Percentiles rank a stretch among this genome's conserved stretches.
phyloP scores from a whole-genome alignment of 305 asterid genomes.

The Petunia hybrid region DNA sequence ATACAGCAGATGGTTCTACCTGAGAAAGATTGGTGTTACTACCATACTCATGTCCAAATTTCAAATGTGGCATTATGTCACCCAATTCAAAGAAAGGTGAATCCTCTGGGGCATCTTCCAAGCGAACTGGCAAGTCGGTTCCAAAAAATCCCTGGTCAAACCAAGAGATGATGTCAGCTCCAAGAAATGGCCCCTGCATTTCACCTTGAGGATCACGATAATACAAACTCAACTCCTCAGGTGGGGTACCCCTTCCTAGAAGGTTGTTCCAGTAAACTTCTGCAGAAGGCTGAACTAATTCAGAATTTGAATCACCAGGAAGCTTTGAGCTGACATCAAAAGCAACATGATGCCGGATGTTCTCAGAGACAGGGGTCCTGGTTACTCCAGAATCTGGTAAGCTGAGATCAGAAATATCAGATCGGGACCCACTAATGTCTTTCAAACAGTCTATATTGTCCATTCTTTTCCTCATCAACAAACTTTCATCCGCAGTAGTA shows the following conservation, averaged over 20 bases:
- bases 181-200: slow-evolving; percentile 98
- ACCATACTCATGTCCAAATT: slow-evolving; percentile 52
- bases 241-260: slow-evolving; percentile 59
- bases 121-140: slow-evolving; percentile 87
- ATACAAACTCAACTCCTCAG: slow-evolving; percentile 87
- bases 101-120: slow-evolving; percentile 86
- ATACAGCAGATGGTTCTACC: slow-evolving; percentile 52
- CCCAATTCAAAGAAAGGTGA: slow-evolving; percentile 81
- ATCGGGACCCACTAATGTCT: slow-evolving; percentile 46
- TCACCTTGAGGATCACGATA: slow-evolving; percentile 97
- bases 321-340: slow-evolving; percentile 51
- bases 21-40: slow-evolving; percentile 47
- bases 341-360: slow-evolving; percentile 34
- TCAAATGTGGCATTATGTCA: slow-evolving; percentile 91
- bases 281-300: slow-evolving; percentile 48
- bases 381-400: slow-evolving; percentile 46
- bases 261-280: slow-evolving; percentile 54
- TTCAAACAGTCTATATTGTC: slow-evolving; percentile 41
- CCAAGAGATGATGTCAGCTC: slow-evolving; percentile 95
- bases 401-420: slow-evolving; percentile 49
- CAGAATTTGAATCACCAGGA: slow-evolving; percentile 54
- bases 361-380: neutral
- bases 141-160: slow-evolving; percentile 98
- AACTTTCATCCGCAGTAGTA: slow-evolving; percentile 32
- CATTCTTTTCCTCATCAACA: slow-evolving; percentile 36